Percentiles rank a stretch among this genome's conserved stretches.
Evolutionary conservation across 2,329 filamentous ascomycete genomes (phyloP).

Genomic region (Rutstroemia sp.): DNA sequence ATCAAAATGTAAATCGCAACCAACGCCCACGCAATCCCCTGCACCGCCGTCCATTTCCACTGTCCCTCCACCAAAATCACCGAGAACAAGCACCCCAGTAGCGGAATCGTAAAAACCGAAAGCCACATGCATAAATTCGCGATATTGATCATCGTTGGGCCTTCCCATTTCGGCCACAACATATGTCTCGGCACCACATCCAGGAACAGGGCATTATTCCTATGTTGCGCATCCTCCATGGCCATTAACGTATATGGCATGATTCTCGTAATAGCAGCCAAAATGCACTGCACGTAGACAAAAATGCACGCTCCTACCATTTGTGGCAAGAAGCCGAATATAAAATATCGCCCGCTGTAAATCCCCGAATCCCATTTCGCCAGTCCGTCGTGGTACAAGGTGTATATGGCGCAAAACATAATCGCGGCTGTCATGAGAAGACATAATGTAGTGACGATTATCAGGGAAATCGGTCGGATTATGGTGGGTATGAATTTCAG

Average conservation of each 20-base stretch:
- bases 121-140: slow-evolving; percentile 69
- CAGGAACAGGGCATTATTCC: slow-evolving; percentile 60
- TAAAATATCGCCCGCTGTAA: slow-evolving; percentile 69
- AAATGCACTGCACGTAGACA: slow-evolving; percentile 69
- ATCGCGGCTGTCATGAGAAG: slow-evolving; percentile 65
- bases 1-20: slow-evolving; percentile 67
- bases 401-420: slow-evolving; percentile 66
- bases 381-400: slow-evolving; percentile 54
- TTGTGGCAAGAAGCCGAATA: slow-evolving; percentile 80
- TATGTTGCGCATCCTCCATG: slow-evolving; percentile 49
- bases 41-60: slow-evolving; percentile 77
- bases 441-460: slow-evolving; percentile 52
- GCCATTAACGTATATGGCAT: slow-evolving; percentile 75
- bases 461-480: slow-evolving; percentile 59
- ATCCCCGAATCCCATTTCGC: slow-evolving; percentile 58
- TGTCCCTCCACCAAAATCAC: slow-evolving; percentile 46
- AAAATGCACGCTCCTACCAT: slow-evolving; percentile 64
- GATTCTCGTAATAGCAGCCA: slow-evolving; percentile 66
- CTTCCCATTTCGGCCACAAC: slow-evolving; percentile 60
- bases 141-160: slow-evolving; percentile 59
- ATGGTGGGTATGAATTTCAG: slow-evolving; percentile 67
- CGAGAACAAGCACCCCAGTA: slow-evolving; percentile 72
- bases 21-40: slow-evolving; percentile 71
- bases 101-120: slow-evolving; percentile 69
- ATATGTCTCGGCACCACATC: slow-evolving; percentile 53